These are phyloP conservation scores for Fusarium sp. DNA, from an alignment of 2,329 filamentous ascomycete species.

Conservation along the genomic window DNA sequence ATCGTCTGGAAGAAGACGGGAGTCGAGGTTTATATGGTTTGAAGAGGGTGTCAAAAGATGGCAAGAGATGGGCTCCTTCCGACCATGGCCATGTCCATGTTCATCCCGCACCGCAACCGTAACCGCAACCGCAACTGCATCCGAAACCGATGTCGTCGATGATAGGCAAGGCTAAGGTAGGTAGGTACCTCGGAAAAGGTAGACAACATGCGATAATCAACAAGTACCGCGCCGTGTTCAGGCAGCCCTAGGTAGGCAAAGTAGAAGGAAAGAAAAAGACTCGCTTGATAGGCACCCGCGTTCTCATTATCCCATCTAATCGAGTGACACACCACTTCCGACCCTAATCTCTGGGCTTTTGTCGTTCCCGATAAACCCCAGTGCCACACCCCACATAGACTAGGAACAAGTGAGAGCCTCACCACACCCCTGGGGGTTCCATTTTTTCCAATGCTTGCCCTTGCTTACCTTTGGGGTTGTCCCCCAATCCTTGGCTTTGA, in stretches of 20 bases:
- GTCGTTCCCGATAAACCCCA: slow-evolving; percentile 46
- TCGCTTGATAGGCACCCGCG: slow-evolving; percentile 41
- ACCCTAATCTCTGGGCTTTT: slow-evolving; percentile 36
- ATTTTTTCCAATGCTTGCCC: slow-evolving; percentile 2
- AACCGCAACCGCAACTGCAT: slow-evolving; percentile 24
- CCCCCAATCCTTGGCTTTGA: not conserved
- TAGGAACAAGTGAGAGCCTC: slow-evolving; percentile 9
- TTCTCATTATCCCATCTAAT: slow-evolving; percentile 46
- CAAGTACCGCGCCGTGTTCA: slow-evolving; percentile 30
- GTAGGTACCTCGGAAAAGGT: slow-evolving; percentile 1
- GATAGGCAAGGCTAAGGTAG: not conserved
- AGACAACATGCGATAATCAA: slow-evolving; percentile 16
- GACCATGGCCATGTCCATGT: slow-evolving; percentile 27
- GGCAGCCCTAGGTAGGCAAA: slow-evolving; percentile 11
- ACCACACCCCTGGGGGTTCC: slow-evolving; percentile 21
- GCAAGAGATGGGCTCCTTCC: slow-evolving; percentile 34
- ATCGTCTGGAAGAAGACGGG: slow-evolving; percentile 22
- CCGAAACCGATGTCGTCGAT: slow-evolving; percentile 15
- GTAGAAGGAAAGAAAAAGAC: slow-evolving; percentile 23
- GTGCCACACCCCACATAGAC: slow-evolving; percentile 34
- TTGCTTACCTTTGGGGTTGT: slow-evolving; percentile 2
- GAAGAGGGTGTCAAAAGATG: slow-evolving; percentile 15
- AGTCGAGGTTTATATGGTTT: slow-evolving; percentile 42
- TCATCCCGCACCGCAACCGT: not conserved
- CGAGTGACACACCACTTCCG: slow-evolving; percentile 39